Percentiles rank a stretch among this genome's conserved stretches.
Evolutionary conservation across 352 stramenopile genomes (phyloP).

Genomic region (Hyaloperonospora brassicae): DNA sequence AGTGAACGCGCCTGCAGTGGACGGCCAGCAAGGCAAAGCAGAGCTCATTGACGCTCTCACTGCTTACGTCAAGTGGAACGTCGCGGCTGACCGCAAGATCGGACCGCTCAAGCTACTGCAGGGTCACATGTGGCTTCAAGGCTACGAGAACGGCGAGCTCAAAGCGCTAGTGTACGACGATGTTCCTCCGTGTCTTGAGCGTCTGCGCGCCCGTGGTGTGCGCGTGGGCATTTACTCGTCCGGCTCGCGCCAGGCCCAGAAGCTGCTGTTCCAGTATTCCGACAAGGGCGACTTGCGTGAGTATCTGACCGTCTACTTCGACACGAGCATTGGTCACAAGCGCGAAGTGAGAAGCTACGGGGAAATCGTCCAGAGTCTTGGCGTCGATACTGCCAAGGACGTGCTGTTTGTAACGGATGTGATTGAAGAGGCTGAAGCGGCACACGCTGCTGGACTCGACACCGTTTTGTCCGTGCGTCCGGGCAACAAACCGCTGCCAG

Average conservation of each 20-base stretch:
- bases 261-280: conserved; percentile 82
- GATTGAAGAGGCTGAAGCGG: conserved; percentile 77
- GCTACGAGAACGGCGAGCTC: conserved; percentile 82
- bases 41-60: conserved; percentile 32
- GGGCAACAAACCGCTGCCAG: conserved; percentile 74
- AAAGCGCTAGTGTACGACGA: conserved; percentile 89
- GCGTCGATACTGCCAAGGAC: conserved; percentile 65
- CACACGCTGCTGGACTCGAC: conserved; percentile 52
- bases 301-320: conserved; percentile 78
- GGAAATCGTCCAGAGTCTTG: conserved; percentile 78
- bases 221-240: conserved; percentile 92
- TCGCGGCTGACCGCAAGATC: conserved; percentile 75
- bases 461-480: conserved; percentile 75
- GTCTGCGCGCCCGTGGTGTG: conserved; percentile 61
- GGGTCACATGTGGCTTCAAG: conserved; percentile 84
- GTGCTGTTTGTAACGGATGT: conserved; percentile 88
- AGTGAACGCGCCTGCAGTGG: conserved; percentile 24
- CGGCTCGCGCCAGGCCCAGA: conserved; percentile 82
- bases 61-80: conserved; percentile 66
- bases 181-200: conserved; percentile 77
- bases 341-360: conserved; percentile 58
- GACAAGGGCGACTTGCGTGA: conserved; percentile 70
- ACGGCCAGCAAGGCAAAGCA: conserved; percentile 15
- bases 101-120: conserved; percentile 86
- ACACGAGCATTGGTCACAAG: conserved; percentile 80